Conservation (phyloP, 2,329 filamentous ascomycete genomes). For the Venturia carpophila region DNA sequence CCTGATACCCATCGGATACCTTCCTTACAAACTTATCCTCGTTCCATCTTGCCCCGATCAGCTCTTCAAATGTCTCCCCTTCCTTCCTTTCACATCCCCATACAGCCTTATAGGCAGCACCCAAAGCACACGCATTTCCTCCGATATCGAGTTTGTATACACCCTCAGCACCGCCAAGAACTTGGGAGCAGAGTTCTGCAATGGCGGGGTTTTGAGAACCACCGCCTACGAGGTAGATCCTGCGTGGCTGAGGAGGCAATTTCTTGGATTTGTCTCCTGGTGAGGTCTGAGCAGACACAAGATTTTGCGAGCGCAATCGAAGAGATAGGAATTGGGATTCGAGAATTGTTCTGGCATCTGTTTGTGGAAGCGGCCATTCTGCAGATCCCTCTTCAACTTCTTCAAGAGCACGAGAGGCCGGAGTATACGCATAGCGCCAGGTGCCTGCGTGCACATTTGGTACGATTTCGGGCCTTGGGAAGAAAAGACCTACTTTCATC, state of each 20-base stretch:
- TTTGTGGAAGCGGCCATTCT: constrained; percentile 49
- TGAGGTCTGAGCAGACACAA: constrained; percentile 46
- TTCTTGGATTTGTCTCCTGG: constrained; percentile 36
- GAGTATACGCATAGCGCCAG: constrained; percentile 67
- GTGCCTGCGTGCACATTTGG: constrained; percentile 80
- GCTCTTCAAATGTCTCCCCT: constrained; percentile 74
- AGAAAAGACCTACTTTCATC: constrained; percentile 90
- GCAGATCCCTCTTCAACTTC: constrained; percentile 39
- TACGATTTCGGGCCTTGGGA: constrained; percentile 90
- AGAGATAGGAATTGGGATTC: constrained; percentile 94
- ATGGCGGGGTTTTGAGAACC: constrained; percentile 87
- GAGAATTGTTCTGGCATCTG: constrained; percentile 79
- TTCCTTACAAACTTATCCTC: constrained; percentile 76
- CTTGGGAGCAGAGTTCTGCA: constrained; percentile 73
- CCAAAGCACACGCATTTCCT: constrained; percentile 88
- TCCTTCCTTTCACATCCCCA: constrained; percentile 70
- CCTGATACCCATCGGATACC: constrained; percentile 72
- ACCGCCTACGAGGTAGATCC: constrained; percentile 91
- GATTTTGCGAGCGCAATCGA: constrained; percentile 70
- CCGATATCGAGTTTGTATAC: constrained; percentile 92
- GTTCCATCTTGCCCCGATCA: constrained; percentile 76
- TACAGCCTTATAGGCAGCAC: constrained; percentile 90
- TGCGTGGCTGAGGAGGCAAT: constrained; percentile 74
- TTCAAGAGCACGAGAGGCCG: constrained; percentile 40
- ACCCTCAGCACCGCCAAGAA: constrained; percentile 80